Evolutionary conservation across 1,284 basidiomycete genomes (phyloP).

Genomic region (Ceratobasidium sp.): DNA sequence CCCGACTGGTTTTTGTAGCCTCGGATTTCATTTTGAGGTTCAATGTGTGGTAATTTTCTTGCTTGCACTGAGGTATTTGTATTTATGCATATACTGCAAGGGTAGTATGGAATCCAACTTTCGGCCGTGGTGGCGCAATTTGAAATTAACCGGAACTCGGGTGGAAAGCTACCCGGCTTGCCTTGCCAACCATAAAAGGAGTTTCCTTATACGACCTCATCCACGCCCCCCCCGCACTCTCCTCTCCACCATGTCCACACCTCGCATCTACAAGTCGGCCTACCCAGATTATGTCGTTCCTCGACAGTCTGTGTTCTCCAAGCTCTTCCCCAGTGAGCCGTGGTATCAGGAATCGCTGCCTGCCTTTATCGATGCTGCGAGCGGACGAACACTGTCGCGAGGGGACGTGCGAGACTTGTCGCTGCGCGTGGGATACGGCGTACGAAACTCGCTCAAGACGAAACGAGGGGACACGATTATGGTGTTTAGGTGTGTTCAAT

Average conservation of each 20-base stretch:
- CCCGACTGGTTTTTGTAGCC: no score
- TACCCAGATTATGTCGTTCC: slow-evolving; percentile 52
- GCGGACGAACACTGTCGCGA: slow-evolving; percentile 68
- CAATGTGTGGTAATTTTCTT: no score
- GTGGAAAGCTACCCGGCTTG: neutral
- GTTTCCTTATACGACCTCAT: no score
- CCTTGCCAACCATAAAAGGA: neutral
- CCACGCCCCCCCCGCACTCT: neutral
- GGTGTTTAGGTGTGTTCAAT: slow-evolving; percentile 59
- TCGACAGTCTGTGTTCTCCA: slow-evolving; percentile 64
- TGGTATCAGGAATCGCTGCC: slow-evolving; percentile 58
- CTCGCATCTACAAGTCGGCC: slow-evolving; percentile 53
- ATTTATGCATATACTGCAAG: no score
- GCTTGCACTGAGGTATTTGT: no score
- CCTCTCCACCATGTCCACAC: slow-evolving; percentile 20
- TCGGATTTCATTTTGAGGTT: no score
- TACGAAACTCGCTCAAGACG: slow-evolving; percentile 56
- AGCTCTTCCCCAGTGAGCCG: slow-evolving; percentile 57
- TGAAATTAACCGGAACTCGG: neutral
- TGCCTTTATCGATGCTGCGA: slow-evolving; percentile 74
- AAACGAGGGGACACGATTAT: slow-evolving; percentile 56
- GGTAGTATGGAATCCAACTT: no score
- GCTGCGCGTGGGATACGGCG: slow-evolving; percentile 65
- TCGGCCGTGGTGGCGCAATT: neutral
- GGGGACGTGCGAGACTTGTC: slow-evolving; percentile 66